Percentiles rank a stretch among this genome's conserved stretches.
These are phyloP conservation scores for Millerago galiae DNA, from an alignment of 805 yeast genomes.

Conservation along the genomic window DNA sequence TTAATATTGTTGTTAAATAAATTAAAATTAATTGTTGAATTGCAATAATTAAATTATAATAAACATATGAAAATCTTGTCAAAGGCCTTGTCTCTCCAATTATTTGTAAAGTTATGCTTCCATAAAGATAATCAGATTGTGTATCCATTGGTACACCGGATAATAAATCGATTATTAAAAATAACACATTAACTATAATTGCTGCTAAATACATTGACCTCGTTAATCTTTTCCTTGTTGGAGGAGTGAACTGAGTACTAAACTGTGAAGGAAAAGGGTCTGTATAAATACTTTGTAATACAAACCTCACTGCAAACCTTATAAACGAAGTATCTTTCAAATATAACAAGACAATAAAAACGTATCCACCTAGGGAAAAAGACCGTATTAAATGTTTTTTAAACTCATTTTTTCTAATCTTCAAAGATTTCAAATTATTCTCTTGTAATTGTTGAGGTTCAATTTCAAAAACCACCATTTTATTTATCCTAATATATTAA, in stretches of 20 bases:
- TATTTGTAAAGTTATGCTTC: constrained; percentile 35
- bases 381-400: constrained; percentile 10
- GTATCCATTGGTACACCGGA: constrained; percentile 24
- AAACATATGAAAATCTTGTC: constrained; percentile 21
- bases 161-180: constrained; percentile 31
- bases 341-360: constrained; percentile 19
- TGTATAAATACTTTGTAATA: constrained; percentile 32
- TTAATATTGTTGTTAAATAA: constrained; percentile 27
- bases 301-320: constrained; percentile 27
- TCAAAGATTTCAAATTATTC: constrained; percentile 15
- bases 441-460: constrained; percentile 8
- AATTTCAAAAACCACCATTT: constrained; percentile 8
- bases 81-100: constrained; percentile 39
- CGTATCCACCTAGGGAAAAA: constrained; percentile 16
- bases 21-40: constrained; percentile 25
- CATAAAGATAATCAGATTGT: constrained; percentile 26
- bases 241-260: constrained; percentile 19
- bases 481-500: no score
- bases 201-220: constrained; percentile 25
- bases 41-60: constrained; percentile 27
- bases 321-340: constrained; percentile 20
- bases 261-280: constrained; percentile 36
- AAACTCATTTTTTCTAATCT: constrained; percentile 16
- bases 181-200: constrained; percentile 18
- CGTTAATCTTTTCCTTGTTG: constrained; percentile 22